A percentile compares a stretch with the other conserved stretches of the same genome.
These are phyloP conservation scores for Zea mays DNA, from an alignment of 176 grass and related monocot species.

Conservation along the genomic window DNA sequence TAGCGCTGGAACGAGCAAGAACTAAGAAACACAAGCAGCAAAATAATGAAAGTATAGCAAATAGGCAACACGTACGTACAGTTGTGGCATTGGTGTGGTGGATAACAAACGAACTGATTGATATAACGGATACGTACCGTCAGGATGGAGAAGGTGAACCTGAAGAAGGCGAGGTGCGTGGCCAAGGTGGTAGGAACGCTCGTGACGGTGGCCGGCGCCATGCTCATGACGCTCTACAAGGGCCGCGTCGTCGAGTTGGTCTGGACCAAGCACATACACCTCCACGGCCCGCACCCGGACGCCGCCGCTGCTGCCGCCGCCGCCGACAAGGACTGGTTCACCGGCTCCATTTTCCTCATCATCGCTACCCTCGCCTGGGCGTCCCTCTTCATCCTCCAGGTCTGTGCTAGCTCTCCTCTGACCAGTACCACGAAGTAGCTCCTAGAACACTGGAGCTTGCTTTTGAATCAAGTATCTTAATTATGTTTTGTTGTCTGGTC, in stretches of 20 bases:
- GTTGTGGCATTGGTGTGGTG: constrained; percentile 3
- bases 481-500: not conserved
- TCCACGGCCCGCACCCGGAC: constrained; percentile 29
- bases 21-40: not conserved
- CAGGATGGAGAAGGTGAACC: constrained; percentile 93
- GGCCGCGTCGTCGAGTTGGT: constrained; percentile 76
- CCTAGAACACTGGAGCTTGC: not conserved
- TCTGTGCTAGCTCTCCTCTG: constrained; percentile 22
- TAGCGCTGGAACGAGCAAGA: not conserved
- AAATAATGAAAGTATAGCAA: not conserved
- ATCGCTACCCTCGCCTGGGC: constrained; percentile 95
- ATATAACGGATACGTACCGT: not conserved
- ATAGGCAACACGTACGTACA: not conserved
- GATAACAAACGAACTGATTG: not conserved
- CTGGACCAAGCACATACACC: constrained; percentile 65
- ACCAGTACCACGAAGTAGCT: not conserved
- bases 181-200: constrained; percentile 90
- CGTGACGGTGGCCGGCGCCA: constrained; percentile 89
- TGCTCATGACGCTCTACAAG: constrained; percentile 99
- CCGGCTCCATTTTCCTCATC: constrained; percentile 90
- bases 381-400: constrained; percentile 95
- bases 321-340: constrained; percentile 88
- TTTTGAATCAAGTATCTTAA: not conserved
- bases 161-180: constrained; percentile 83
- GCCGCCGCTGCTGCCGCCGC: constrained; percentile 17